These are phyloP conservation scores for Suillus fuscotomentosus DNA, from an alignment of 768 basidiomycete genomes.

Conservation along the genomic window DNA sequence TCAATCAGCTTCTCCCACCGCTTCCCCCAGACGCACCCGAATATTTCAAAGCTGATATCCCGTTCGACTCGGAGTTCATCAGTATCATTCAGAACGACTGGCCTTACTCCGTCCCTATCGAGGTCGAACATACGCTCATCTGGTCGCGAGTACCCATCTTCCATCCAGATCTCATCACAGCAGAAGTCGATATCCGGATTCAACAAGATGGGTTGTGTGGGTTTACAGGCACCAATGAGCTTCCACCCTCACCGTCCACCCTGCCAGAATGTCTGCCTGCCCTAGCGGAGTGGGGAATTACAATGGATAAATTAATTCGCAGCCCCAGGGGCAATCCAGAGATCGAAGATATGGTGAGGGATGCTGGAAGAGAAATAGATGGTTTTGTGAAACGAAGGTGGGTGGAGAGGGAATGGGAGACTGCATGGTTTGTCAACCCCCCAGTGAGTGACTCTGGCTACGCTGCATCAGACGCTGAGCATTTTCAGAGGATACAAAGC, in stretches of 20 bases:
- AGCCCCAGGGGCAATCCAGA: slow-evolving; percentile 52
- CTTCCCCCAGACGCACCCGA: slow-evolving; percentile 39
- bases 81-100: slow-evolving; percentile 83
- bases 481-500: slow-evolving; percentile 70
- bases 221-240: slow-evolving; percentile 62
- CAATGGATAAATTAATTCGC: slow-evolving; percentile 55
- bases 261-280: slow-evolving; percentile 58
- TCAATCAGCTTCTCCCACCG: slow-evolving; percentile 21
- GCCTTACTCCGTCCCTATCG: slow-evolving; percentile 85
- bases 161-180: slow-evolving; percentile 53
- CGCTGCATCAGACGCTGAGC: neutral
- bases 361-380: slow-evolving; percentile 58
- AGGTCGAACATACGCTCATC: slow-evolving; percentile 72
- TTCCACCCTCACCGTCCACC: slow-evolving; percentile 58
- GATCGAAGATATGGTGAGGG: slow-evolving; percentile 49
- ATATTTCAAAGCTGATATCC: slow-evolving; percentile 68
- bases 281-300: slow-evolving; percentile 72
- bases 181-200: slow-evolving; percentile 53
- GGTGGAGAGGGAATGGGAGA: slow-evolving; percentile 79
- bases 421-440: slow-evolving; percentile 90
- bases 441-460: slow-evolving; percentile 49
- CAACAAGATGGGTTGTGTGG: slow-evolving; percentile 80
- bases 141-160: slow-evolving; percentile 79
- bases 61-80: slow-evolving; percentile 45
- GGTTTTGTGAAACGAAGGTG: slow-evolving; percentile 65